Evolutionary conservation across 768 basidiomycete species (phyloP).

Genomic region (Mycena vulgaris): DNA sequence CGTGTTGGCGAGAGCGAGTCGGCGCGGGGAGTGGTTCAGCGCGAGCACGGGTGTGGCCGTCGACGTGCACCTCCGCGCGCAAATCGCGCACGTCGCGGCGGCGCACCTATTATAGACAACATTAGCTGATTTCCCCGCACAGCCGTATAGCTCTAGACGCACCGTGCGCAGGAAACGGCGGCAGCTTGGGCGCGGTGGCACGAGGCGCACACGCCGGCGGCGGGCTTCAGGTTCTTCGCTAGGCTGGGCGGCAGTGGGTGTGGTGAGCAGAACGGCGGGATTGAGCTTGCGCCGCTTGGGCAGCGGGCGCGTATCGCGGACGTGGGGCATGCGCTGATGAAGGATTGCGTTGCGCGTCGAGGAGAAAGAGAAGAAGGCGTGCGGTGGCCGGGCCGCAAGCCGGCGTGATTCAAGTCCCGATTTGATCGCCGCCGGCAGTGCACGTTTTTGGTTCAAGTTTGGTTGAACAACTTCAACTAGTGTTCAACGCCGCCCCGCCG

Average conservation of each 20-base stretch:
- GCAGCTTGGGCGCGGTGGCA: slow-evolving; percentile 37
- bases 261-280: too few species aligned
- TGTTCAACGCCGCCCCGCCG: too few species aligned
- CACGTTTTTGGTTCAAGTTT: too few species aligned
- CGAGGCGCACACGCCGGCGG: slow-evolving; percentile 30
- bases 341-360: too few species aligned
- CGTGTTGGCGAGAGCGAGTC: slow-evolving; percentile 48
- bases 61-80: slow-evolving; percentile 62
- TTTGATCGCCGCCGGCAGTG: too few species aligned
- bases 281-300: slow-evolving; percentile 33
- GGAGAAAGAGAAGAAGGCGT: too few species aligned
- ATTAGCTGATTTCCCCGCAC: not conserved
- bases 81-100: slow-evolving; percentile 58
- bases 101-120: slow-evolving; percentile 50
- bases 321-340: too few species aligned
- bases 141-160: not conserved
- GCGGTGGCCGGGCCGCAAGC: too few species aligned
- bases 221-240: not conserved
- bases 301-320: slow-evolving; percentile 26
- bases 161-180: slow-evolving; percentile 33
- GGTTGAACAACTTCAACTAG: too few species aligned
- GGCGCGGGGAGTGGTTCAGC: slow-evolving; percentile 49
- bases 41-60: slow-evolving; percentile 51
- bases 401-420: too few species aligned
- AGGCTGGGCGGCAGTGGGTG: not conserved